Evolutionary conservation across 2,329 filamentous ascomycete genomes (phyloP), one percentile per base, ranked within the genome.

Genomic region (Diaporthe destruens): DNA sequence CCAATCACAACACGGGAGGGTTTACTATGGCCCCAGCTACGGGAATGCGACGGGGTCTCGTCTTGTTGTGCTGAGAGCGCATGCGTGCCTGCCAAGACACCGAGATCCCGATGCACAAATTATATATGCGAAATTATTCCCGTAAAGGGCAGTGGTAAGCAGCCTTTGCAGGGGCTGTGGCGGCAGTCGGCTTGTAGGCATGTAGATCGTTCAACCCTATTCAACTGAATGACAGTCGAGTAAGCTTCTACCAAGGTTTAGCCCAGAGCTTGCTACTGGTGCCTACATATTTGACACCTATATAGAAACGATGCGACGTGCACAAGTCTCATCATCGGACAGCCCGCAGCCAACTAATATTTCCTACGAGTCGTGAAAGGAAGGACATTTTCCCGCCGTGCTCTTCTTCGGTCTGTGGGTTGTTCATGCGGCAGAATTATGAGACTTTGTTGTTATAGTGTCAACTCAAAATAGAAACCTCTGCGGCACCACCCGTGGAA

Each of bases 191-290:
- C 61, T 51, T 29, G 29, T 29, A 51, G 34, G 44, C 6, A 25
- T 51, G 29, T n/a, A 65, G 61, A 65, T 65, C 61, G 20, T 66
- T 7, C 47, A 66, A 66, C 61, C 53, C 47, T 39, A 66, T 23
- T 6, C 20, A 34, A 34, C 20, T 39, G 8, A 20, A 39, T 20
- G 29, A 39, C 8, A 51, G 20, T 12, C n/a, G 20, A 51, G 61
- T 65, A 51, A 51, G 61, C 29, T 49, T 53, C 32, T 39, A 53
- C 14, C 47, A 66, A 66, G 61, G 47, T 66, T 66, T 65, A 25
- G n/a, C n/a, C 18, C n/a, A 66, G 47, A 66, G 61, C 47, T 53
- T 66, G 25, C 29, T n/a, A 39, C 29, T n/a, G 36, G 4, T 32
- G 8, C 29, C 20, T 53, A 34, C 29, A 51, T 16, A 49, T 29